Percentiles rank a stretch among this genome's conserved stretches.
Evolutionary conservation across 306 rosid species (phyloP).

Genomic region (Vicia sativa): DNA sequence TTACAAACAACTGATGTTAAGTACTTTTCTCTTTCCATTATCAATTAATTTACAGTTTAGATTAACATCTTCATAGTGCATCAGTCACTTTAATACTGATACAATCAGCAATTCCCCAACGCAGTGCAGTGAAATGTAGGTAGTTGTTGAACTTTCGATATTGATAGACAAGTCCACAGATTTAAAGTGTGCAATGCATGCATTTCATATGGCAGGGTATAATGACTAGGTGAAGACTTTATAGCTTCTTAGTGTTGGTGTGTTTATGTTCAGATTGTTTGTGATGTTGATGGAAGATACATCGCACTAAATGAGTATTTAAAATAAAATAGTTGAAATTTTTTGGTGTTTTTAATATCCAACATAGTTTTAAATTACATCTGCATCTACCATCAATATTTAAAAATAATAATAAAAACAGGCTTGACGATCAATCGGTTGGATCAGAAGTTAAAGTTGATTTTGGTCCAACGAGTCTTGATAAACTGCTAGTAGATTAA

Average conservation of each 20-base stretch:
- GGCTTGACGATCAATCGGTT: too few species aligned
- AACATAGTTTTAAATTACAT: too few species aligned
- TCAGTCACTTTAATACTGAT: constrained; percentile 7
- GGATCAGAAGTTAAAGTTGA: too few species aligned
- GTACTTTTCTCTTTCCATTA: constrained; percentile 34
- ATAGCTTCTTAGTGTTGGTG: constrained; percentile 1
- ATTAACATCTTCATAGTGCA: constrained; percentile 35
- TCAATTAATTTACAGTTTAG: constrained; percentile 41
- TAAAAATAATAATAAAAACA: too few species aligned
- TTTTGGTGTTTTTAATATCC: too few species aligned
- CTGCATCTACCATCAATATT: too few species aligned
- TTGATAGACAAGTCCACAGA: constrained; percentile 26
- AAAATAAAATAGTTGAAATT: too few species aligned
- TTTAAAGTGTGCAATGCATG: neutral
- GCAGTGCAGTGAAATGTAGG: constrained; percentile 2
- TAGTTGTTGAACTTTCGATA: constrained; percentile 22
- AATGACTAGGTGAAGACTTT: neutral
- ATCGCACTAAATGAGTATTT: neutral
- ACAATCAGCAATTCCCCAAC: constrained; percentile 41
- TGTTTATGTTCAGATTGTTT: constrained; percentile 1
- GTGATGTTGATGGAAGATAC: neutral
- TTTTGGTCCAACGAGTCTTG: too few species aligned
- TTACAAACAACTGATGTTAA: constrained; percentile 32
- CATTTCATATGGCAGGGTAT: neutral
- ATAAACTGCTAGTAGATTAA: too few species aligned